A percentile compares a stretch with the other conserved stretches of the same genome.
Evolutionary conservation across 176 grass and related monocot species (phyloP).

Genomic region (Eragrostis nindensis): DNA sequence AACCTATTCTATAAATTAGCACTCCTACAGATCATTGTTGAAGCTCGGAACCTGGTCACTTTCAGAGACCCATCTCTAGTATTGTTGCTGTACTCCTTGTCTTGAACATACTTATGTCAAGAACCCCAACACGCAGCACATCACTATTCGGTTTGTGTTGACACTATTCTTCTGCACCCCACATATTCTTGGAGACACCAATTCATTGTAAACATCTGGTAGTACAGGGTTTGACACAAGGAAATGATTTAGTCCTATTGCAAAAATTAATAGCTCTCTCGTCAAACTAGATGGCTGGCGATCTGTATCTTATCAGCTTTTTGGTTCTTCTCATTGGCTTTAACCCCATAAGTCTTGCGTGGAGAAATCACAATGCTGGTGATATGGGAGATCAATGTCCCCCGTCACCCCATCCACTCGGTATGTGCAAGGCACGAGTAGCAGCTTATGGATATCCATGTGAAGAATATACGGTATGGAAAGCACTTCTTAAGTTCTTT

Average conservation of each 20-base stretch:
- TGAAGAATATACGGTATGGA: slow-evolving; percentile 54
- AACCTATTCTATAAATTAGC: slow-evolving; percentile 11
- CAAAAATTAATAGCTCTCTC: background rate
- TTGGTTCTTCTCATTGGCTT: slow-evolving; percentile 44
- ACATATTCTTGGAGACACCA: background rate
- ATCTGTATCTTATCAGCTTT: slow-evolving; percentile 14
- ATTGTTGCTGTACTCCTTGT: background rate
- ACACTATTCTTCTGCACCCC: background rate
- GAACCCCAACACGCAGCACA: background rate
- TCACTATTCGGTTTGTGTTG: background rate
- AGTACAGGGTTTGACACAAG: background rate
- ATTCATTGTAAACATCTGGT: background rate
- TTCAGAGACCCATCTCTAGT: slow-evolving; percentile 18
- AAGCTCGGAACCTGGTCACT: slow-evolving; percentile 7
- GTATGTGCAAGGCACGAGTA: slow-evolving; percentile 54
- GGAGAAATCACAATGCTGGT: slow-evolving; percentile 15
- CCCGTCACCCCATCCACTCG: slow-evolving; percentile 42
- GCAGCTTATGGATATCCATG: slow-evolving; percentile 65
- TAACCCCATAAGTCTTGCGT: slow-evolving; percentile 26
- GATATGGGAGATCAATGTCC: slow-evolving; percentile 20
- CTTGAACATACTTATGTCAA: slow-evolving; percentile 4
- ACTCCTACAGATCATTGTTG: background rate
- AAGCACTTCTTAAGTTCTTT: background rate
- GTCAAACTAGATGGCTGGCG: slow-evolving; percentile 25
- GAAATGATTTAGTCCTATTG: background rate